A percentile compares a stretch with the other conserved stretches of the same genome.
Evolutionary conservation across 441 rosid genomes (phyloP).

Genomic region (Daphne laureola): DNA sequence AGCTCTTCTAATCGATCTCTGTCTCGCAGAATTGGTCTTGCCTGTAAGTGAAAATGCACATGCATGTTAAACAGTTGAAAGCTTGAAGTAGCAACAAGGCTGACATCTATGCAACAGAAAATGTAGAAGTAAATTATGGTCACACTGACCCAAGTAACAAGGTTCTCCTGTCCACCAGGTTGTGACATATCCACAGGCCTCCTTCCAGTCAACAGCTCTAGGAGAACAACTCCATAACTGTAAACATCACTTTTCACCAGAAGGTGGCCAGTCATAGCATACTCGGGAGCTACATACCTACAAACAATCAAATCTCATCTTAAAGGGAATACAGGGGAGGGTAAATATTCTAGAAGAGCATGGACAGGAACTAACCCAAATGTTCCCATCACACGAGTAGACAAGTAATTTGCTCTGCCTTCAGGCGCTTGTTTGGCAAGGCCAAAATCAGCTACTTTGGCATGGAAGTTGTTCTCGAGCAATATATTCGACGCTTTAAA

Average conservation of each 20-base stretch:
- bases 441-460: constrained; percentile 96
- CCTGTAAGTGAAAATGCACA: constrained; percentile 31
- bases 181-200: constrained; percentile 96
- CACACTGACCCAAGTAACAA: constrained; percentile 82
- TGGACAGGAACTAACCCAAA: constrained; percentile 65
- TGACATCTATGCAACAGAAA: neutral
- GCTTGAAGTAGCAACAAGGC: neutral
- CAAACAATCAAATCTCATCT: constrained; percentile 13
- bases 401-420: constrained; percentile 82
- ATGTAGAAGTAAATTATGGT: neutral
- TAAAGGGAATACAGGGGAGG: constrained; percentile 9
- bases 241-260: constrained; percentile 93
- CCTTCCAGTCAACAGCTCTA: constrained; percentile 85
- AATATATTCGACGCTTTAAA: constrained; percentile 94
- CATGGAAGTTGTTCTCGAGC: constrained; percentile 82
- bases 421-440: constrained; percentile 97
- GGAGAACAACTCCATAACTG: constrained; percentile 93
- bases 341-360: constrained; percentile 1
- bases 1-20: constrained; percentile 87
- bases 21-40: constrained; percentile 91
- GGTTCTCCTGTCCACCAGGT: constrained; percentile 93
- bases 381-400: constrained; percentile 97
- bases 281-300: constrained; percentile 97
- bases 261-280: constrained; percentile 97
- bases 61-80: neutral